Percentiles rank a stretch among this genome's conserved stretches.
Evolutionary conservation across 805 yeast species (phyloP).

Genomic region (Lachancea meyersii): DNA sequence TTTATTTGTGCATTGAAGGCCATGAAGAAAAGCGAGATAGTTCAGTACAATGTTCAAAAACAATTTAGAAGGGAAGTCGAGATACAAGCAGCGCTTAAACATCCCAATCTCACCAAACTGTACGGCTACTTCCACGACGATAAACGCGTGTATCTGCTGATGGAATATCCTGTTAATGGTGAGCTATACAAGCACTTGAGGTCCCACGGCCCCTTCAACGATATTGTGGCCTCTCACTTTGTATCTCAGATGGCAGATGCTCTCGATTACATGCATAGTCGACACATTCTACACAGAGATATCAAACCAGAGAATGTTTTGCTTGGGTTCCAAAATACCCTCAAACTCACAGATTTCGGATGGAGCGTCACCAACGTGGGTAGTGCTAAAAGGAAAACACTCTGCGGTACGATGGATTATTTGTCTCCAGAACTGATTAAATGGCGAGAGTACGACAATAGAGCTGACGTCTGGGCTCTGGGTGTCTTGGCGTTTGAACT

Average conservation of each 20-base stretch:
- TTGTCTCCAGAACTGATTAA: constrained; percentile 94
- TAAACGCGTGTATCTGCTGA: constrained; percentile 69
- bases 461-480: constrained; percentile 88
- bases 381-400: constrained; percentile 57
- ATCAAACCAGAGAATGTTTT: constrained; percentile 91
- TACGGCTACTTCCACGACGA: constrained; percentile 83
- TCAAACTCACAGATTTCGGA: constrained; percentile 91
- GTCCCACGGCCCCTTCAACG: constrained; percentile 61
- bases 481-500: constrained; percentile 85
- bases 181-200: constrained; percentile 75
- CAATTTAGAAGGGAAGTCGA: constrained; percentile 90
- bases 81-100: constrained; percentile 73
- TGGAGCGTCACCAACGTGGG: constrained; percentile 77
- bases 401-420: constrained; percentile 94
- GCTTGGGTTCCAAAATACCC: constrained; percentile 63
- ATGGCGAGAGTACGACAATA: constrained; percentile 66
- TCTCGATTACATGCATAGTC: constrained; percentile 66
- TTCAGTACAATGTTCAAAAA: constrained; percentile 67
- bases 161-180: constrained; percentile 82
- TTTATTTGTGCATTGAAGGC: constrained; percentile 85
- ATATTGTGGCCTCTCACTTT: constrained; percentile 68
- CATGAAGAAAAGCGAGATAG: constrained; percentile 77
- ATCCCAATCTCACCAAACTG: constrained; percentile 72
- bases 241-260: constrained; percentile 81
- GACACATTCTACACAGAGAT: constrained; percentile 83